phyloP scores from a whole-genome alignment of 345 rosid species.

The Corymbia maculata region DNA sequence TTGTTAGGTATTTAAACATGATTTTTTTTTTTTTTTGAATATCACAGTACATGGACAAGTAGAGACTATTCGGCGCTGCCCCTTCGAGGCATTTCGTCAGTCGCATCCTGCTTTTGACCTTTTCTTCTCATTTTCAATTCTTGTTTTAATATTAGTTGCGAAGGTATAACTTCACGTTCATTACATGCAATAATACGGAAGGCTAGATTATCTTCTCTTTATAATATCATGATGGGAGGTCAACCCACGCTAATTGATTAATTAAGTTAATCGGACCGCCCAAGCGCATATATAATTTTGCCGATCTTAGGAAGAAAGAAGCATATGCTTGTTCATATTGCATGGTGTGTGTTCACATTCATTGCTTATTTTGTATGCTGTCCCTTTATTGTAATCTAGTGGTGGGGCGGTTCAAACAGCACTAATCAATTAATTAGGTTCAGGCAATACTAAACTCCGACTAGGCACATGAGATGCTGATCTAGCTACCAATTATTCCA shows the following conservation, averaged over 20 bases:
- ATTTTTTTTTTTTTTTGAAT: too few species aligned
- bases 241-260: background rate
- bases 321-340: background rate
- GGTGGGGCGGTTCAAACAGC: background rate
- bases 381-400: background rate
- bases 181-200: background rate
- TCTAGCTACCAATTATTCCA: background rate
- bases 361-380: background rate
- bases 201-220: background rate
- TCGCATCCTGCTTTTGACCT: background rate
- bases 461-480: background rate
- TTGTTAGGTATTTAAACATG: too few species aligned
- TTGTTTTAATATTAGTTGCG: background rate
- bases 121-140: background rate
- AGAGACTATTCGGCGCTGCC: background rate
- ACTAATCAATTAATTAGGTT: background rate
- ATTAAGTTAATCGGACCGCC: background rate
- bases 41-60: too few species aligned
- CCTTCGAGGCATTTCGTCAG: background rate
- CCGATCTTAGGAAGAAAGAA: background rate
- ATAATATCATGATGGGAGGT: background rate
- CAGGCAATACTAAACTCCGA: background rate
- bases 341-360: background rate
- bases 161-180: background rate
- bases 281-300: background rate